Percentiles rank a stretch among this genome's conserved stretches.
Conservation (phyloP, 352 stramenopile species). For the Pythium sp. region DNA sequence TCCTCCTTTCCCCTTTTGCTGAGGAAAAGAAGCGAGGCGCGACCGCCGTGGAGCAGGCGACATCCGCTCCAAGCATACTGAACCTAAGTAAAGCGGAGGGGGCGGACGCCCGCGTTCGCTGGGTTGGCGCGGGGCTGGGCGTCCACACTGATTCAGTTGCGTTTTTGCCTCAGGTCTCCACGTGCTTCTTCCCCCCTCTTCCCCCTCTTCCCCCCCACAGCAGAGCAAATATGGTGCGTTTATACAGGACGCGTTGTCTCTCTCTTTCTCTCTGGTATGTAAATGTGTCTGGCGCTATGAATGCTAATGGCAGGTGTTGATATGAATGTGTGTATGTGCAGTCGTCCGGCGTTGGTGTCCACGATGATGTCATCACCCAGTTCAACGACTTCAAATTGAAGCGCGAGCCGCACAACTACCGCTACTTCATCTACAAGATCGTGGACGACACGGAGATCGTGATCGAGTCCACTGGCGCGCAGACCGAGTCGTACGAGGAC, state of each 20-base stretch:
- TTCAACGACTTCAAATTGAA: constrained; percentile 97
- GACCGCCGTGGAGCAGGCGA: neutral
- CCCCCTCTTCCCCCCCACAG: constrained; percentile 2
- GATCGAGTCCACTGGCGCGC: constrained; percentile 84
- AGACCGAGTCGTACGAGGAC: constrained; percentile 84
- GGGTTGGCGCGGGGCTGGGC: neutral
- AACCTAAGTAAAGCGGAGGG: constrained; percentile 17
- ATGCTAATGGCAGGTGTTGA: neutral
- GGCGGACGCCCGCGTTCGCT: neutral
- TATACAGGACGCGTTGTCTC: neutral
- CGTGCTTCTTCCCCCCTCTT: constrained; percentile 8
- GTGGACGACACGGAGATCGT: constrained; percentile 91
- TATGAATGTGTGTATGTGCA: constrained; percentile 24
- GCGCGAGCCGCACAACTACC: constrained; percentile 88
- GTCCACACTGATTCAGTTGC: constrained; percentile 23
- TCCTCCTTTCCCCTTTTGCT: neutral
- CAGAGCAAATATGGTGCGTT: constrained; percentile 23
- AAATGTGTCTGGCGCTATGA: neutral
- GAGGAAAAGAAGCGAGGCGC: neutral
- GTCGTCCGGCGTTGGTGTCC: constrained; percentile 92
- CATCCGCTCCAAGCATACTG: constrained; percentile 15
- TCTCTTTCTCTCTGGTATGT: neutral
- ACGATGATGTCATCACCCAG: constrained; percentile 90
- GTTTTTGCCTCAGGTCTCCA: constrained; percentile 27
- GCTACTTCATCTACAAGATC: constrained; percentile 97